These are phyloP conservation scores for Setaria viridis DNA, from an alignment of 202 grass and related monocot genomes.

Conservation along the genomic window DNA sequence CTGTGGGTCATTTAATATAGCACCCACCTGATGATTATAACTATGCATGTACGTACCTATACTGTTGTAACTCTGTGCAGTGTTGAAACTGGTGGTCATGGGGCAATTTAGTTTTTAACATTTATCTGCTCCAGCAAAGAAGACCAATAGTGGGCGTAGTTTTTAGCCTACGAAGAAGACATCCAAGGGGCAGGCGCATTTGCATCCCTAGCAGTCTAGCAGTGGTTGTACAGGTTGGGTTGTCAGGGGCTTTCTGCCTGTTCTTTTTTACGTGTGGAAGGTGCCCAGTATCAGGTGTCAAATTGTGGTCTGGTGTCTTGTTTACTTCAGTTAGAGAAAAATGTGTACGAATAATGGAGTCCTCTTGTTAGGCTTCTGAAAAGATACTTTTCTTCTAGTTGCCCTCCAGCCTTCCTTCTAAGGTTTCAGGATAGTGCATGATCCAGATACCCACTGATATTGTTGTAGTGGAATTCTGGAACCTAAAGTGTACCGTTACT, in stretches of 20 bases:
- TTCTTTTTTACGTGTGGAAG: constrained; percentile 59
- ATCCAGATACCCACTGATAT: constrained; percentile 50
- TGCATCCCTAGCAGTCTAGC: constrained; percentile 29
- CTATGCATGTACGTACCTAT: constrained; percentile 63
- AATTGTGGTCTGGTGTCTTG: constrained; percentile 32
- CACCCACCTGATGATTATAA: constrained; percentile 53
- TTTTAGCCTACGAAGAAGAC: constrained; percentile 41
- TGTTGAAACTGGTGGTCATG: constrained; percentile 52
- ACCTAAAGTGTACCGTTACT: constrained; percentile 26
- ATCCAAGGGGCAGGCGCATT: background rate
- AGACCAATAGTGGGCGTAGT: constrained; percentile 36
- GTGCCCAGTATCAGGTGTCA: constrained; percentile 32
- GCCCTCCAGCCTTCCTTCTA: background rate
- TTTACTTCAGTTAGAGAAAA: constrained; percentile 39
- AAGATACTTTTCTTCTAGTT: constrained; percentile 42
- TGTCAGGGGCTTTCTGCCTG: constrained; percentile 47
- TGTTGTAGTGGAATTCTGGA: constrained; percentile 49
- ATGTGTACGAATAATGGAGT: constrained; percentile 46
- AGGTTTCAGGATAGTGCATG: constrained; percentile 30
- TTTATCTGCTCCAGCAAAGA: constrained; percentile 50
- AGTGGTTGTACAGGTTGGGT: constrained; percentile 57
- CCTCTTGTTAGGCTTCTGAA: constrained; percentile 34
- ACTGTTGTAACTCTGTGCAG: constrained; percentile 59
- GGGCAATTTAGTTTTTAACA: constrained; percentile 60
- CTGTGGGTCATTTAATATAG: constrained; percentile 57